phyloP scores from a whole-genome alignment of 805 yeast species.

The Jamesozyma lodderae region DNA sequence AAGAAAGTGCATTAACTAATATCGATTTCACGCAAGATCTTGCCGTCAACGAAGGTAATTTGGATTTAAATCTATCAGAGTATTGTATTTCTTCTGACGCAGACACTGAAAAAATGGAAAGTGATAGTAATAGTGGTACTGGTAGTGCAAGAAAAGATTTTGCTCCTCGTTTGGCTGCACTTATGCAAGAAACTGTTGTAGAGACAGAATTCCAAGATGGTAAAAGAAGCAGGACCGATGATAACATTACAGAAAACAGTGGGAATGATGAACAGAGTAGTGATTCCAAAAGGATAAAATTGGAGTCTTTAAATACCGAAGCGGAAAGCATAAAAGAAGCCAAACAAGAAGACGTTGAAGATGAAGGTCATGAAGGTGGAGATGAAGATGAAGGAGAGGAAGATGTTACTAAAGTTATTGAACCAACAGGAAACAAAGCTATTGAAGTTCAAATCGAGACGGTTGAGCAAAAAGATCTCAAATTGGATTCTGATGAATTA shows the following conservation, averaged over 20 bases:
- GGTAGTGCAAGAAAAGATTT: conserved; percentile 12
- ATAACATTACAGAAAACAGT: background rate
- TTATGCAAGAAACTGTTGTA: conserved; percentile 1
- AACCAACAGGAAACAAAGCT: background rate
- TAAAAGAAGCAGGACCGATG: conserved; percentile 1
- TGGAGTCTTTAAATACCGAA: background rate
- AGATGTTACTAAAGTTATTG: conserved; percentile 1
- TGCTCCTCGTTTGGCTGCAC: conserved; percentile 14
- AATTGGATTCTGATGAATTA: too few relatives aligned
- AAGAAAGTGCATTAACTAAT: conserved; percentile 22
- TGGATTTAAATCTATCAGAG: conserved; percentile 38
- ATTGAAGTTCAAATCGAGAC: too few relatives aligned
- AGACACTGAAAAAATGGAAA: conserved; percentile 81
- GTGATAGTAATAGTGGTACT: conserved; percentile 7
- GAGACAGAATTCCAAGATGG: conserved; percentile 15
- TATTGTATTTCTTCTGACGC: conserved; percentile 54
- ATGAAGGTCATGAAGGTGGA: conserved; percentile 19
- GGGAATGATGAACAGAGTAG: background rate
- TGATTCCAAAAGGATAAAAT: conserved; percentile 5
- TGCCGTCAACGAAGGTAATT: conserved; percentile 35
- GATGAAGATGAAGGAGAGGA: conserved; percentile 22
- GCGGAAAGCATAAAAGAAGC: background rate
- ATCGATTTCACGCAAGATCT: conserved; percentile 16
- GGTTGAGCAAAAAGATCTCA: too few relatives aligned
- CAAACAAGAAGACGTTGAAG: conserved; percentile 15